Evolutionary conservation across 208 protist genomes (phyloP).

Genomic region (Borovskyia barvae): DNA sequence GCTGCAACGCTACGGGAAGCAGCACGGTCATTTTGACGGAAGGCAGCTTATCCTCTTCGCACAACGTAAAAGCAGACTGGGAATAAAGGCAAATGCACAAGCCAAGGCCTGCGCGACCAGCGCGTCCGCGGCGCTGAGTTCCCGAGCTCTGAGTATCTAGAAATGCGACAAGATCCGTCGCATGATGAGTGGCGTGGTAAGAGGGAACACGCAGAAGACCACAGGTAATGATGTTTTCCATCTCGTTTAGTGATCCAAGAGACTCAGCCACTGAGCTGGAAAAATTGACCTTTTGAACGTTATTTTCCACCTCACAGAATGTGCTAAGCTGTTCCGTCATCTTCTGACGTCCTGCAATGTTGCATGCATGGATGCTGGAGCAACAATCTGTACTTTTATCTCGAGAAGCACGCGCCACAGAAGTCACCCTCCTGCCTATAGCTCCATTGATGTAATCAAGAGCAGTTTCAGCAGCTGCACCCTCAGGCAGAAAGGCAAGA

Average conservation of each 20-base stretch:
- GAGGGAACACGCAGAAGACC: constrained; percentile 96
- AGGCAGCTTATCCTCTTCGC: constrained; percentile 48
- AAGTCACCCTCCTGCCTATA: background rate
- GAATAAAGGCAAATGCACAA: constrained; percentile 96
- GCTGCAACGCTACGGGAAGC: constrained; percentile 8
- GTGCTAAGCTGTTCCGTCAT: constrained; percentile 36
- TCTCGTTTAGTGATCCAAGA: constrained; percentile 97
- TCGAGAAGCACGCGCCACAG: background rate
- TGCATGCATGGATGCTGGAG: constrained; percentile 17
- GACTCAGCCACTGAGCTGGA: constrained; percentile 99
- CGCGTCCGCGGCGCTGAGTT: constrained; percentile 97
- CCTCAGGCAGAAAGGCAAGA: constrained; percentile 58
- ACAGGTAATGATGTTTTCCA: constrained; percentile 97
- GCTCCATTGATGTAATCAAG: background rate
- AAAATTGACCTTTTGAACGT: constrained; percentile 87
- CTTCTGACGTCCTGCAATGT: constrained; percentile 35
- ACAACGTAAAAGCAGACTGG: constrained; percentile 41
- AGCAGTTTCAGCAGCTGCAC: constrained; percentile 43
- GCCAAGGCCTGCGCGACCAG: constrained; percentile 94
- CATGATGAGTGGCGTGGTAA: constrained; percentile 87
- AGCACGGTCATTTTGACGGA: constrained; percentile 67
- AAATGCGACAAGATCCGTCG: constrained; percentile 92
- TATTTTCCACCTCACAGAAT: constrained; percentile 8
- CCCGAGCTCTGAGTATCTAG: constrained; percentile 95
- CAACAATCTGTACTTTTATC: background rate